Evolutionary conservation across 164 flowering plant species (phyloP).

Genomic region (Berberis thunbergii): DNA sequence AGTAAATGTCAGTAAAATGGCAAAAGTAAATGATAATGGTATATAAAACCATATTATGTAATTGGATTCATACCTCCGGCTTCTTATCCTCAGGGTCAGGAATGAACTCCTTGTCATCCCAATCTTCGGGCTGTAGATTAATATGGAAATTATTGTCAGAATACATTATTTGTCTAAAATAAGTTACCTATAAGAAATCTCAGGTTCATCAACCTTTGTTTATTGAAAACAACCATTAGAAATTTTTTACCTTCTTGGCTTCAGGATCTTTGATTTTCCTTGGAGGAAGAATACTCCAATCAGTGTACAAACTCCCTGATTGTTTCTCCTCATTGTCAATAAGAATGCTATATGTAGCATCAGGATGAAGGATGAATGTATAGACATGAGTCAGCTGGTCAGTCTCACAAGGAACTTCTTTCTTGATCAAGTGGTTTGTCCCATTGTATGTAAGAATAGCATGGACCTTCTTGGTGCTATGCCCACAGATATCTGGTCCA

Average conservation of each 20-base stretch:
- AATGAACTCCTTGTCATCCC: constrained; percentile 93
- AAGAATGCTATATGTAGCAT: constrained; percentile 88
- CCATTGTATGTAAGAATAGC: constrained; percentile 64
- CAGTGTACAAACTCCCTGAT: constrained; percentile 68
- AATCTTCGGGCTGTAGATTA: constrained; percentile 75
- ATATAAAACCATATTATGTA: not conserved
- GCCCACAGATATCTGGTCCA: constrained; percentile 99
- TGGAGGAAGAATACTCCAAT: constrained; percentile 87
- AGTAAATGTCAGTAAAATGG: not conserved
- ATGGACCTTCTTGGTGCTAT: constrained; percentile 86
- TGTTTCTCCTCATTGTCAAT: constrained; percentile 86
- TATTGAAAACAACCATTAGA: not conserved
- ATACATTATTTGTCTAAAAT: not conserved
- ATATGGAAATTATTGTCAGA: not conserved
- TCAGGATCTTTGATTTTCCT: constrained; percentile 92
- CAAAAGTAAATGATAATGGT: too few relatives aligned
- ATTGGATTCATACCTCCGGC: constrained; percentile 20
- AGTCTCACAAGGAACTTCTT: constrained; percentile 96
- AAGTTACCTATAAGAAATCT: not conserved
- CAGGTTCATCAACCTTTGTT: not conserved
- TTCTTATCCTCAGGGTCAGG: constrained; percentile 86
- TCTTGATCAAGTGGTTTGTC: constrained; percentile 75
- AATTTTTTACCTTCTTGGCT: constrained; percentile 60
- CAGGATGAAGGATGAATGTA: constrained; percentile 80
- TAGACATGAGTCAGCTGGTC: constrained; percentile 89